Base-by-base conservation (phyloP, 2,329 filamentous ascomycete genomes). In the Aspergillus sp. region DNA sequence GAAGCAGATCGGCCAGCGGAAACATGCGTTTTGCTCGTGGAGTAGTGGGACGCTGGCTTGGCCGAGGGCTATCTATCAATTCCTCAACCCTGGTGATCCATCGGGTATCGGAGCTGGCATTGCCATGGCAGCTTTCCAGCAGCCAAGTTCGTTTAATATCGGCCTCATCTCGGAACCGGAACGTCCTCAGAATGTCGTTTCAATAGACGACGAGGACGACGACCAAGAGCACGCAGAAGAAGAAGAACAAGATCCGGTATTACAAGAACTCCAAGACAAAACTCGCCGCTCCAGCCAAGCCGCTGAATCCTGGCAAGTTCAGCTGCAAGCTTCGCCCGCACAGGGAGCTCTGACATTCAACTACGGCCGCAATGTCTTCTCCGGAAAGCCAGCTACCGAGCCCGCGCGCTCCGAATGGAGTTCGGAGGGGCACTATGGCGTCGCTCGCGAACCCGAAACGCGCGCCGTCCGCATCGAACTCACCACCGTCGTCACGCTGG, bases 291-390 rank as follows among this genome's bases (percentile, higher is more conserved):
- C 55, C 26, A 43, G 54, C 46, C 55, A 54, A 42, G 57, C 53
- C 9, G 59, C 57, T 3, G 67, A 67, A 50, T 51, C 57, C 3
- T 71, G 67, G 66, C 57, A 62, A 35, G 53, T 62, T 3, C 54
- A 49, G 29, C 38, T 66, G 6, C 50, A 57, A 36, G 60, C 61
- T 28, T 61, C 59, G 7, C 67, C 67, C 0, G 42, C 42, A 3
- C 54, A 51, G 10, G 58, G 55, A 3, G 57, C 54, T 5, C n/a
- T 71, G 30, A 53, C 59, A 2, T 43, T 68, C 29, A 62, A 47
- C 29, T 71, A 71, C 49, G 59, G 57, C 4, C 58, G 67, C 7
- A 69, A 65, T 35, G 35, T 71, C 12, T 71, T 71, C 41, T 63
- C 61, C 2, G 61, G 65, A 4, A 61, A 57, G 29, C 47, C 63